Percentiles rank a stretch among this genome's conserved stretches.
phyloP scores from a whole-genome alignment of 176 grass and related monocot species.

The Canna indica region DNA sequence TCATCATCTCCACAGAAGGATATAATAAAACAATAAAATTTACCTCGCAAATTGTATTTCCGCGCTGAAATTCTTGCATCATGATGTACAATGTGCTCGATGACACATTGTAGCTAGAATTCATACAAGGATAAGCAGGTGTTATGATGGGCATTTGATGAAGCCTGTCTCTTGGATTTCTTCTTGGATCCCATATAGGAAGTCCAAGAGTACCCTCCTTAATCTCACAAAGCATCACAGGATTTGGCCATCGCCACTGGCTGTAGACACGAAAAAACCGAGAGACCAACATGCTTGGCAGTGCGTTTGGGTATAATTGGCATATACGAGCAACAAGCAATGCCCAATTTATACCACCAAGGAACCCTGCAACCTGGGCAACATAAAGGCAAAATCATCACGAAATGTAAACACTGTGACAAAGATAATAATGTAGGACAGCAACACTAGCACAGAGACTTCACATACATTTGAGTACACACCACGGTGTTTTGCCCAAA shows the following conservation, averaged over 20 bases:
- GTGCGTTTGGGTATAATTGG: conserved; percentile 88
- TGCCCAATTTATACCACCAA: conserved; percentile 99
- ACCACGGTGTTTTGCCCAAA: conserved; percentile 72
- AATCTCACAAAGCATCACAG: conserved; percentile 91
- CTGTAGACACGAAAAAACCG: conserved; percentile 87
- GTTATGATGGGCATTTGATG: conserved; percentile 98
- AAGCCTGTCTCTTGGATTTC: conserved; percentile 70
- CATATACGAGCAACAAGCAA: conserved; percentile 88
- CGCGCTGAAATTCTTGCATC: conserved; percentile 75
- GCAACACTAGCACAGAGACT: too few relatives aligned
- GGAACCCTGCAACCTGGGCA: conserved; percentile 83
- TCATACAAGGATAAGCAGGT: conserved; percentile 93
- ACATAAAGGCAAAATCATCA: conserved; percentile 11
- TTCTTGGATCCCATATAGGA: conserved; percentile 86
- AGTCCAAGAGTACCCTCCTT: conserved; percentile 65
- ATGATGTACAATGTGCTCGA: conserved; percentile 66
- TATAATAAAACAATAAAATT: not conserved
- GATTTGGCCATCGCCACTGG: conserved; percentile 92
- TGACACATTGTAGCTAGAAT: conserved; percentile 90
- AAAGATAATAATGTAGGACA: too few relatives aligned
- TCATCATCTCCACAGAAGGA: too few relatives aligned
- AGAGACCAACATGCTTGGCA: conserved; percentile 75
- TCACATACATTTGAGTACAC: conserved; percentile 87
- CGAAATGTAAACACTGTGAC: not conserved
- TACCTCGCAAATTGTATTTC: conserved; percentile 70